Conservation (phyloP, 176 grass and related monocot genomes). For the Zoysia pacifica region DNA sequence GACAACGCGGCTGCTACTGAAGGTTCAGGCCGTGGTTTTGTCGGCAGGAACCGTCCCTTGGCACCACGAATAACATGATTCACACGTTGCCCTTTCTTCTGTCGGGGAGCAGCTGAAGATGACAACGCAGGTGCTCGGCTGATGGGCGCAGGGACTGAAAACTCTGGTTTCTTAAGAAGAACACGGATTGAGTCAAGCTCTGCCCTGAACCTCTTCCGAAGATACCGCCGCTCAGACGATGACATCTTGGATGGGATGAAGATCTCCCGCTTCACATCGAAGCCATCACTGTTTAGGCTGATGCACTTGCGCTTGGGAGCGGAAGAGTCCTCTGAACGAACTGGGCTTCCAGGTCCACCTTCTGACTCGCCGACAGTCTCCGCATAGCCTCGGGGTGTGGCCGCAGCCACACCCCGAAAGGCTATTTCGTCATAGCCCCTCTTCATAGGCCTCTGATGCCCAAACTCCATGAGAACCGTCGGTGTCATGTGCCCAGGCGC, state of each 20-base stretch:
- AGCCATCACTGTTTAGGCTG: slow-evolving; percentile 61
- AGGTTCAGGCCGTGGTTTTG: slow-evolving; percentile 44
- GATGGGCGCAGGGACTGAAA: slow-evolving; percentile 1
- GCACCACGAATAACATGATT: slow-evolving; percentile 48
- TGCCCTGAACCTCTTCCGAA: slow-evolving; percentile 57
- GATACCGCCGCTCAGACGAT: slow-evolving; percentile 54
- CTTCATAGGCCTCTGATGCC: slow-evolving; percentile 56
- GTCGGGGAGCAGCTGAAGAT: slow-evolving; percentile 43
- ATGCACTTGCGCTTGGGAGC: slow-evolving; percentile 86
- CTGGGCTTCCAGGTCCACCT: slow-evolving; percentile 50
- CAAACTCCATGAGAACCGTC: slow-evolving; percentile 57
- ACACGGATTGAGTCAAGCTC: slow-evolving; percentile 61
- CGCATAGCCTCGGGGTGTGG: background rate
- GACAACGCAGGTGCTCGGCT: slow-evolving; percentile 46
- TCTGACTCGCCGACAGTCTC: slow-evolving; percentile 66
- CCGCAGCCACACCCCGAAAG: background rate
- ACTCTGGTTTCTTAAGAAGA: slow-evolving; percentile 58
- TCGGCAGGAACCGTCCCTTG: slow-evolving; percentile 53
- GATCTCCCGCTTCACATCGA: slow-evolving; percentile 58
- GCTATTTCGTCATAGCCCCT: slow-evolving; percentile 47
- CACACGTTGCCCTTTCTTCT: slow-evolving; percentile 47
- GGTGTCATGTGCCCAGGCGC: slow-evolving; percentile 66
- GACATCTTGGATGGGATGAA: slow-evolving; percentile 70
- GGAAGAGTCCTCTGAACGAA: slow-evolving; percentile 62
- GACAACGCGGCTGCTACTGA: slow-evolving; percentile 1